Percentiles rank a stretch among this genome's conserved stretches.
These are phyloP conservation scores for Wallacemonas rigidus DNA, from an alignment of 208 protist species.

Conservation along the genomic window DNA sequence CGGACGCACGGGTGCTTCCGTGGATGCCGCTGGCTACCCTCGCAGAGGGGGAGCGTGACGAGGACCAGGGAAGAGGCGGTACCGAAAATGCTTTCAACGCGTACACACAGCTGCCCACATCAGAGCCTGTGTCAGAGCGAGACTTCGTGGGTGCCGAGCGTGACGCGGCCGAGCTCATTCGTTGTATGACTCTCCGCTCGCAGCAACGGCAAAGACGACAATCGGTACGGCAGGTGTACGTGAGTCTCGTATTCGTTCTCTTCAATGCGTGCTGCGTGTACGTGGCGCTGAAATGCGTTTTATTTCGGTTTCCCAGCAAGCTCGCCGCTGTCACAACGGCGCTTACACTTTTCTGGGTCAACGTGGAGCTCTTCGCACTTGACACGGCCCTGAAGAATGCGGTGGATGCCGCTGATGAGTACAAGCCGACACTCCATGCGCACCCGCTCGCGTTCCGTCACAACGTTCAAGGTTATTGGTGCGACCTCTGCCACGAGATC, in stretches of 20 bases:
- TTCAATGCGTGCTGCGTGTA: conserved; percentile 10
- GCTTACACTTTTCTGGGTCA: conserved; percentile 5
- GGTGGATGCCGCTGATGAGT: conserved; percentile 4
- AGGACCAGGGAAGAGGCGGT: neutral
- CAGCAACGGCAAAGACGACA: conserved; percentile 3
- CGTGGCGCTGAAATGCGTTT: conserved; percentile 11
- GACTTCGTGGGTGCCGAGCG: neutral
- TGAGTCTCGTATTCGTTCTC: neutral
- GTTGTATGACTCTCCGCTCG: conserved; percentile 6
- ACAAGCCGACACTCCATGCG: conserved; percentile 6
- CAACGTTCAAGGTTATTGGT: conserved; percentile 2
- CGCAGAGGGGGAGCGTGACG: neutral
- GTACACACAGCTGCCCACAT: conserved; percentile 10
- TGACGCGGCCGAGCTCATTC: neutral
- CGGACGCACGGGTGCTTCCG: neutral
- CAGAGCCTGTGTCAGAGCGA: conserved; percentile 4
- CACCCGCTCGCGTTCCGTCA: conserved; percentile 1
- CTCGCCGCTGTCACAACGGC: conserved; percentile 1
- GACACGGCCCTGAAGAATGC: conserved; percentile 7
- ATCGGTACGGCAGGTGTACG: neutral
- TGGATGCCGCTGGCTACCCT: neutral
- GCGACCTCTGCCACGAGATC: conserved; percentile 1
- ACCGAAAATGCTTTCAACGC: neutral
- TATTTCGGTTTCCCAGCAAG: conserved; percentile 10
- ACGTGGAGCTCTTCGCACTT: conserved; percentile 10